Base-by-base conservation (phyloP, 495 filamentous ascomycete species). In the Aspergillus carlsbadensis region DNA sequence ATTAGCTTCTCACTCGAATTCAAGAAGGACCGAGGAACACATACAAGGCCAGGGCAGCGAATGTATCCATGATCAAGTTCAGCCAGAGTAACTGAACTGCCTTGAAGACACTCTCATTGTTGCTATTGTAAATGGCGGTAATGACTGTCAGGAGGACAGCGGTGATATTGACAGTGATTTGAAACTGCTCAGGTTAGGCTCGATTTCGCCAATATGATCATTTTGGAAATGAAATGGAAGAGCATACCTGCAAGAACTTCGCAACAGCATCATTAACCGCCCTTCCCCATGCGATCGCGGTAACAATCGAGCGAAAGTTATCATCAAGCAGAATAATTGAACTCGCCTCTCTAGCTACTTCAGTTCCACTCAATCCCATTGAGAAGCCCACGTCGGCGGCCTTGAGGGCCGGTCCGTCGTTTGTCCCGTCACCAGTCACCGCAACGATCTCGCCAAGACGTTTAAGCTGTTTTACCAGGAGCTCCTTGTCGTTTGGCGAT, bases 11-110 rank as follows among this genome's bases (percentile, higher is more conserved):
- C 39, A 7, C 18, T 10, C 2, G 13, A 14, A 10, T 10, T 11
- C 3, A 17, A 33, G 17, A 18, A 18, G 94, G 82, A n/a, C 90
- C 90, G 4, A 89, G 90, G 62, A 96, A 89, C 14, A 89, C 45
- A 13, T 39, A 50, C 47, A 50, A 18, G 4, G 93, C 65, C 95
- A 91, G 26, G 5, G 47, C 47, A n/a, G 47, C 47, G 8, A 50
- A 50, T 6, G 47, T 50, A 10, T 50, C 47, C 91, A 96, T 96
- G 68, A 96, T 95, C 58, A 96, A 76, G 59, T 96, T 96, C 59
- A 96, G 88, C 91, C 91, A 96, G 11, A 96, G 80, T 20, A 96
- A 78, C 72, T 96, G 91, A n/a, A 96, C 90, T 3, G 91, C 90
- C 2, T 82, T 92, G 24, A 96, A 75, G 42, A 95, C 91, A 41